Evolutionary conservation across 306 rosid species (phyloP).

Genomic region (Cicer yamashitae): DNA sequence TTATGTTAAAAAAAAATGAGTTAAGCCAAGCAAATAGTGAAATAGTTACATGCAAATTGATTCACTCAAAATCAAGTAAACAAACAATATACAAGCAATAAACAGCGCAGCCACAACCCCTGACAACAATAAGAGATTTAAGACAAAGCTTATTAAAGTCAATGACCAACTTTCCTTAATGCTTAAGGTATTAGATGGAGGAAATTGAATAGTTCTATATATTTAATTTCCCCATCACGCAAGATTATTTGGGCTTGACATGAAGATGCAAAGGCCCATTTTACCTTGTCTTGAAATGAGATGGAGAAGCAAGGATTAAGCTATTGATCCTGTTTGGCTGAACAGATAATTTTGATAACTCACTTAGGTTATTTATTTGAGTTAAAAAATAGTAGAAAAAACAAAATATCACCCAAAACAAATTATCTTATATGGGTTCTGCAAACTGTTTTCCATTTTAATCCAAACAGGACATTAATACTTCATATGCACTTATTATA

Average conservation of each 20-base stretch:
- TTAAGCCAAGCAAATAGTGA: constrained; percentile 20
- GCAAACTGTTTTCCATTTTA: not conserved
- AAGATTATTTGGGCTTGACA: not conserved
- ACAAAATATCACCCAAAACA: not conserved
- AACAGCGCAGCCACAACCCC: not conserved
- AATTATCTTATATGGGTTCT: not conserved
- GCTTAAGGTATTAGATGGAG: not conserved
- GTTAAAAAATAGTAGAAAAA: constrained; percentile 3
- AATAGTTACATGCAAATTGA: constrained; percentile 21
- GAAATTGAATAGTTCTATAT: not conserved
- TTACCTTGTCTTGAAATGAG: not conserved
- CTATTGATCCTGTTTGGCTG: not conserved
- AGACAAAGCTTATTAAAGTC: constrained; percentile 15
- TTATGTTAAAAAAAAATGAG: constrained; percentile 11
- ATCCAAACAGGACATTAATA: not conserved
- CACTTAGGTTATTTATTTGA: not conserved
- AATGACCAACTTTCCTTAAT: not conserved
- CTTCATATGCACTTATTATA: constrained; percentile 6
- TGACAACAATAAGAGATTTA: not conserved
- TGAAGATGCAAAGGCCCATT: not conserved
- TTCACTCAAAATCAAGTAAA: constrained; percentile 26
- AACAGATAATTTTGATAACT: not conserved
- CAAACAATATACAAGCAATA: constrained; percentile 21
- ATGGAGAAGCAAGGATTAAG: not conserved
- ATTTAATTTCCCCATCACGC: not conserved